Evolutionary conservation across 2,329 filamentous ascomycete species (phyloP), one percentile per base, ranked within the genome.

Genomic region (Orbilia brochopaga): DNA sequence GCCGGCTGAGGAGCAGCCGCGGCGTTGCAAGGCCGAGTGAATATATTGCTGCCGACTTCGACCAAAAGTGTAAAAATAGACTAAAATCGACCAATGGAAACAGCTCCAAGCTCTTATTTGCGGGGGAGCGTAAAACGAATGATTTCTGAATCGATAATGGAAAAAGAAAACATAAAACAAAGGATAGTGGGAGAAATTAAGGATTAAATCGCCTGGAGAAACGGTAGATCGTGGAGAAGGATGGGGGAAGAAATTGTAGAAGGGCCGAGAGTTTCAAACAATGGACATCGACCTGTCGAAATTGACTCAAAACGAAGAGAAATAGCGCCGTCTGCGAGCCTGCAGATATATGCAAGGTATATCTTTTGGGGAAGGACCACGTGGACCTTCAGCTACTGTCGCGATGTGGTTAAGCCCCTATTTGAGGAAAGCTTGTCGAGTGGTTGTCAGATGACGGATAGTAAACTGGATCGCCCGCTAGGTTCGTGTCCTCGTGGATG

Each of bases 391-490:
- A 65, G 51, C 17, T 65, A 46, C 64, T 60, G 44, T 72, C 60
- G 67, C 67, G 67, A 72, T 72, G 55, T 40, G 37, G 46, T 50
- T 30, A 65, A 72, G 60, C 58, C 67, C 67, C 55, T 61, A 65
- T 72, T 72, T 65, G 60, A 72, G 67, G 64, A 72, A 72, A 55
- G 67, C 54, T 64, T 58, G 51, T 61, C 60, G 67, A 54, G 37
- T 35, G 60, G 60, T 72, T 72, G 67, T 72, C 67, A 72, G 60
- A 72, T 72, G 67, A 72, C 62, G 60, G 67, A 56, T 65, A 64
- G 60, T 72, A 51, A 50, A 40, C 60, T 72, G 67, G 67, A 72
- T 65, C 67, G 67, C 60, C 66, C n/a, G 59, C 66, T 64, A 72
- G 66, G 51, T 64, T 53, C 50, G 13, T 54, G 67, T 61, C 67